Percentiles rank a stretch among this genome's conserved stretches.
Conservation (phyloP, 2,329 filamentous ascomycete genomes). For the Calonectria leucothoes region DNA sequence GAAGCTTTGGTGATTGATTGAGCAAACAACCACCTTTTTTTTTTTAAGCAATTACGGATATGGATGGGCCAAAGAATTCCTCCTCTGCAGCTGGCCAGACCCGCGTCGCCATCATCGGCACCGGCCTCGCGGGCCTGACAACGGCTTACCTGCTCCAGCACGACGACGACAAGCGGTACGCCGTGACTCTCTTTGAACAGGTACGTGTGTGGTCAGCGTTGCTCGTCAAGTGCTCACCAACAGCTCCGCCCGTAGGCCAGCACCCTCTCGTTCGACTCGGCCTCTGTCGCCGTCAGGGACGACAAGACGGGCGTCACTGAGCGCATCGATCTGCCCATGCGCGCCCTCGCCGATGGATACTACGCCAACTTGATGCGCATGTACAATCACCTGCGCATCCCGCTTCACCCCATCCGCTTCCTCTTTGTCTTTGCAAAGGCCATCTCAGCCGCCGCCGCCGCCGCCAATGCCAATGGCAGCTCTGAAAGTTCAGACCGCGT, state of each 20-base stretch:
- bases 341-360: conserved; percentile 55
- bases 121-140: conserved; percentile 51
- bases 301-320: conserved; percentile 44
- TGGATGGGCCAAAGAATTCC: neutral
- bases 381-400: conserved; percentile 65
- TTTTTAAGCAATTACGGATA: neutral
- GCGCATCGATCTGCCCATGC: conserved; percentile 54
- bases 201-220: conserved; percentile 31
- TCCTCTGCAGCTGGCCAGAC: neutral
- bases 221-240: neutral
- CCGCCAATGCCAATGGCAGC: neutral
- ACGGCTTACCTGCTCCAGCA: conserved; percentile 49
- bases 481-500: conserved; percentile 16
- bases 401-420: conserved; percentile 62
- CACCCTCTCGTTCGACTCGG: conserved; percentile 50
- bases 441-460: conserved; percentile 22
- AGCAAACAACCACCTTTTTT: too few relatives aligned
- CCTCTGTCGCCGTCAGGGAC: conserved; percentile 51
- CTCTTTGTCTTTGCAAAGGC: conserved; percentile 62
- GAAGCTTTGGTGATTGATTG: too few relatives aligned
- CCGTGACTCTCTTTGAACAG: conserved; percentile 52
- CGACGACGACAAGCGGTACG: conserved; percentile 45
- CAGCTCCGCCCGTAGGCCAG: conserved; percentile 40
- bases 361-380: conserved; percentile 66
- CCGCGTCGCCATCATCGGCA: conserved; percentile 49